These are phyloP conservation scores for Persicaria tinctoria DNA, from an alignment of 148 eudicot species.

Conservation along the genomic window DNA sequence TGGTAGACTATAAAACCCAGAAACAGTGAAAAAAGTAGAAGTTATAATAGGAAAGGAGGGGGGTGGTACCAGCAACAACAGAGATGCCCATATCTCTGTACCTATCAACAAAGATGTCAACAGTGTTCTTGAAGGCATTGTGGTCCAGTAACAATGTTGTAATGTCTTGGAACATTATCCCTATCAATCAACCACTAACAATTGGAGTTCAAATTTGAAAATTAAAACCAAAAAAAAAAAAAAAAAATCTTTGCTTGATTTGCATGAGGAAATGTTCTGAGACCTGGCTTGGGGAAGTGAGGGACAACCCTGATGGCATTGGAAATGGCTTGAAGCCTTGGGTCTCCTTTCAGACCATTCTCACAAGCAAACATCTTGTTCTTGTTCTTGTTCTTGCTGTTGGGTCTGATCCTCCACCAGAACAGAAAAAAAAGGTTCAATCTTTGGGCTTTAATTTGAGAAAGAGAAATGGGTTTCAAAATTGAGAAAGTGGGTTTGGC, in stretches of 20 bases:
- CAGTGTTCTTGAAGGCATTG: constrained; percentile 61
- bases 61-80: constrained; percentile 66
- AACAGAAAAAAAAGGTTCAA: neutral
- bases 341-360: constrained; percentile 81
- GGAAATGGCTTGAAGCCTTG: constrained; percentile 76
- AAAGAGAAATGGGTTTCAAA: neutral
- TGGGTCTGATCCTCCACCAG: neutral
- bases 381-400: neutral
- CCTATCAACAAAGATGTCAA: constrained; percentile 74
- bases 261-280: neutral
- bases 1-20: neutral
- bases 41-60: constrained; percentile 1
- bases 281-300: constrained; percentile 91
- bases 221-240: neutral
- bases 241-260: neutral
- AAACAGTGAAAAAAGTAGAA: neutral
- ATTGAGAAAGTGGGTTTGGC: neutral
- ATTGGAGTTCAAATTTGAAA: neutral
- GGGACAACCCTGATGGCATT: constrained; percentile 84
- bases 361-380: constrained; percentile 74
- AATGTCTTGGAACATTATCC: constrained; percentile 83
- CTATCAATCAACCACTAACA: constrained; percentile 20
- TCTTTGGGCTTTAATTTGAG: neutral
- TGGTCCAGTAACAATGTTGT: constrained; percentile 64
- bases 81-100: constrained; percentile 65